Evolutionary conservation across 116 monocot species (phyloP).

Genomic region (Trichopus zeylanicus): DNA sequence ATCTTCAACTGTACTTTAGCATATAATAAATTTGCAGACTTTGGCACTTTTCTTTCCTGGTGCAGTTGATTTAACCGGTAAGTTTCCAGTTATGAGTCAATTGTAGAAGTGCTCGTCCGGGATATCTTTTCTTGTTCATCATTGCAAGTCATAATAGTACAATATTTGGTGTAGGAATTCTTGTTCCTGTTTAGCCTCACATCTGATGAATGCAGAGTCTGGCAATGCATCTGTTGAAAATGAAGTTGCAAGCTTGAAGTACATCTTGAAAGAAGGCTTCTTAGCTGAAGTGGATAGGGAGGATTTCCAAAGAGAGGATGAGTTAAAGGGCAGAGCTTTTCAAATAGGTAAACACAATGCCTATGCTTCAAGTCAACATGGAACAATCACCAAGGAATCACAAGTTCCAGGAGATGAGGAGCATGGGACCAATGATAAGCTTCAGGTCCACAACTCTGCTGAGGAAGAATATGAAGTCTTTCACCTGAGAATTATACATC

Average conservation of each 20-base stretch:
- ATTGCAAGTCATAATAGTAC: too few relatives aligned
- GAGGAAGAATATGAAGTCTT: conserved; percentile 69
- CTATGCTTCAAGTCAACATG: conserved; percentile 24
- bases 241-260: conserved; percentile 3
- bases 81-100: too few relatives aligned
- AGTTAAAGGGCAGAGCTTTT: conserved; percentile 11
- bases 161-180: too few relatives aligned
- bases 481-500: conserved; percentile 81
- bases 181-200: conserved; percentile 1
- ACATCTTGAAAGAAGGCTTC: not conserved
- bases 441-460: conserved; percentile 24
- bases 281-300: conserved; percentile 9
- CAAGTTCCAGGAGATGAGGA: conserved; percentile 27
- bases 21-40: too few relatives aligned
- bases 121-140: too few relatives aligned
- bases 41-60: too few relatives aligned
- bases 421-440: conserved; percentile 16
- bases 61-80: too few relatives aligned
- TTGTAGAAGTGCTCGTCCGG: too few relatives aligned
- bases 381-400: conserved; percentile 16
- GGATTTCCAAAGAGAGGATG: conserved; percentile 9
- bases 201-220: conserved; percentile 22
- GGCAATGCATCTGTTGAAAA: conserved; percentile 13
- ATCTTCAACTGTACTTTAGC: too few relatives aligned
- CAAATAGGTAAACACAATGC: conserved; percentile 20